Evolutionary conservation across 192 early-diverging fungal genomes (phyloP).

Genomic region (Coemansia sp.): DNA sequence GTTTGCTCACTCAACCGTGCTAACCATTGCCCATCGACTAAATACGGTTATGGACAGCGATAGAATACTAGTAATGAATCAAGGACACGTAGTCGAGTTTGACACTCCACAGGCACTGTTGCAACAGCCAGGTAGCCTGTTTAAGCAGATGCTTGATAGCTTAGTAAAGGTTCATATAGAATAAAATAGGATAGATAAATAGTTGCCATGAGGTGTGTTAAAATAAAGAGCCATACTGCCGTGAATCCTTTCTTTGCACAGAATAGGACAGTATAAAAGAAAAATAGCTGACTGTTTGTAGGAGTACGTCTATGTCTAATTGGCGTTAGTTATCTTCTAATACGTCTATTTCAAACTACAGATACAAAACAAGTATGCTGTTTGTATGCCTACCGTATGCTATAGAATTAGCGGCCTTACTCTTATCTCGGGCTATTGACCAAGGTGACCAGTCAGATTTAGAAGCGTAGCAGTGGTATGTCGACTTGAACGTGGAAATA

Average conservation of each 20-base stretch:
- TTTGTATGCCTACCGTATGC: conserved; percentile 87
- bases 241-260: too few species aligned
- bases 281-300: too few species aligned
- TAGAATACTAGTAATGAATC: conserved; percentile 1
- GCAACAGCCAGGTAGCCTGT: neutral
- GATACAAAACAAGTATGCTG: conserved; percentile 69
- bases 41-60: conserved; percentile 4
- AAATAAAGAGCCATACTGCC: too few species aligned
- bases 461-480: conserved; percentile 77
- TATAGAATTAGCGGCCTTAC: conserved; percentile 79
- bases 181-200: too few species aligned
- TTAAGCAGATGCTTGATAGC: conserved; percentile 13
- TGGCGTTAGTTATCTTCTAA: too few species aligned
- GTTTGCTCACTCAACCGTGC: conserved; percentile 1
- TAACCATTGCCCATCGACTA: conserved; percentile 6
- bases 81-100: conserved; percentile 4
- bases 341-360: neutral
- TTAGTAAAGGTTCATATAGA: too few species aligned
- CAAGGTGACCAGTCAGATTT: conserved; percentile 36
- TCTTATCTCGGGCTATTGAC: conserved; percentile 55
- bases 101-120: neutral
- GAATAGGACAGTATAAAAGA: too few species aligned
- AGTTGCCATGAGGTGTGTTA: too few species aligned
- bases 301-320: too few species aligned
- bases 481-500: conserved; percentile 75